Evolutionary conservation across 208 protist species (phyloP).

Genomic region (Trypanosoma theileri): DNA sequence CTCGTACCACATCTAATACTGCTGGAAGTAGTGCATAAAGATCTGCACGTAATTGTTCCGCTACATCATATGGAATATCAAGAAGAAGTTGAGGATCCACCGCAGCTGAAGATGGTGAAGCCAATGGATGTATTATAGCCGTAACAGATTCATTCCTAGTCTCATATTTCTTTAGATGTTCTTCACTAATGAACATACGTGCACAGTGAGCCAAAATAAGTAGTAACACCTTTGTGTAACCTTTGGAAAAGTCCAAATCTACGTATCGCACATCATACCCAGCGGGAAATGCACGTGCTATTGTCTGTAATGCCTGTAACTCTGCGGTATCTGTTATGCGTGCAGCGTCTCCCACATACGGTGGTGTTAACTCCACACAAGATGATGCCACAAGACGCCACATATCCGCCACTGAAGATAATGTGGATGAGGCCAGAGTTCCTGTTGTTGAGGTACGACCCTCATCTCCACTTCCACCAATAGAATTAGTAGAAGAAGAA

Average conservation of each 20-base stretch:
- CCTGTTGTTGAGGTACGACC: too few relatives aligned
- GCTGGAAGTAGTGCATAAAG: conserved; percentile 44
- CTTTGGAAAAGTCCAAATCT: conserved; percentile 60
- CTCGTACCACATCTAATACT: conserved; percentile 48
- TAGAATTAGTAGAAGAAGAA: too few relatives aligned
- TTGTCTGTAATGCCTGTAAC: conserved; percentile 55
- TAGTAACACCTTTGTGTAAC: conserved; percentile 65
- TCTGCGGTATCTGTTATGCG: conserved; percentile 56
- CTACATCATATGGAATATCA: conserved; percentile 40
- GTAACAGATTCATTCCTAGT: neutral
- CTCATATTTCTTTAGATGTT: neutral
- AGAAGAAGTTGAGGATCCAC: conserved; percentile 42
- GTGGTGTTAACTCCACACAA: conserved; percentile 57
- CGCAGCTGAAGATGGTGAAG: conserved; percentile 19
- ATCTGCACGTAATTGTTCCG: conserved; percentile 50
- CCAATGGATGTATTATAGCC: conserved; percentile 16
- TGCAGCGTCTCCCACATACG: conserved; percentile 63
- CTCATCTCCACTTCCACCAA: too few relatives aligned
- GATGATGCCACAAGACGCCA: conserved; percentile 45
- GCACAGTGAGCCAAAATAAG: conserved; percentile 74
- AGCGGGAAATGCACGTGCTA: conserved; percentile 64
- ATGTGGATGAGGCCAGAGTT: too few relatives aligned
- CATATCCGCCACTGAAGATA: conserved; percentile 30
- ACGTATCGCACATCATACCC: conserved; percentile 53
- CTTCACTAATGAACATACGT: conserved; percentile 44